These are phyloP conservation scores for Neurospora tetraspora DNA, from an alignment of 495 filamentous ascomycete species.

Conservation along the genomic window DNA sequence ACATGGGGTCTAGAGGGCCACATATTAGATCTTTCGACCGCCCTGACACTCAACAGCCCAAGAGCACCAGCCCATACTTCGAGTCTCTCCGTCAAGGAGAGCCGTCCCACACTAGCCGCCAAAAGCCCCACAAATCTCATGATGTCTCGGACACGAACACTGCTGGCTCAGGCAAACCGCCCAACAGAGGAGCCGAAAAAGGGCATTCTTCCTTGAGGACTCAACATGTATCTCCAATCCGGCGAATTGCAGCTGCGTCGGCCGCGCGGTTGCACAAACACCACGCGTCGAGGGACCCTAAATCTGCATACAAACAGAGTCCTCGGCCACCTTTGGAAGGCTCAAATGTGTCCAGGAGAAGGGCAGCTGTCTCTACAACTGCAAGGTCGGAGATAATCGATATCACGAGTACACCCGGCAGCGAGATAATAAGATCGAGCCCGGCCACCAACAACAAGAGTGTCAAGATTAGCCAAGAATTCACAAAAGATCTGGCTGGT, in stretches of 20 bases:
- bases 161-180: neutral
- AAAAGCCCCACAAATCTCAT: neutral
- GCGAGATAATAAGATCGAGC: slow-evolving; percentile 1
- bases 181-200: neutral
- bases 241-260: neutral
- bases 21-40: neutral
- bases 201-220: neutral
- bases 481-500: slow-evolving; percentile 10
- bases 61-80: neutral
- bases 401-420: neutral
- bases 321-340: slow-evolving; percentile 1
- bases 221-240: neutral
- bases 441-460: slow-evolving; percentile 2
- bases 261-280: neutral
- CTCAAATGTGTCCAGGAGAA: neutral
- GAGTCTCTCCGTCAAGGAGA: neutral
- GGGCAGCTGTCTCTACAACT: neutral
- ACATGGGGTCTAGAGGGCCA: neutral
- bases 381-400: slow-evolving; percentile 2
- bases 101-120: neutral
- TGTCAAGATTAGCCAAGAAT: slow-evolving; percentile 12
- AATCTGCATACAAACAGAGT: neutral
- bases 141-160: neutral
- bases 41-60: neutral
- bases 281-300: neutral